Evolutionary conservation across 148 eudicot species (phyloP), one percentile per base, ranked within the genome.

Genomic region (Polygonum maritimum): DNA sequence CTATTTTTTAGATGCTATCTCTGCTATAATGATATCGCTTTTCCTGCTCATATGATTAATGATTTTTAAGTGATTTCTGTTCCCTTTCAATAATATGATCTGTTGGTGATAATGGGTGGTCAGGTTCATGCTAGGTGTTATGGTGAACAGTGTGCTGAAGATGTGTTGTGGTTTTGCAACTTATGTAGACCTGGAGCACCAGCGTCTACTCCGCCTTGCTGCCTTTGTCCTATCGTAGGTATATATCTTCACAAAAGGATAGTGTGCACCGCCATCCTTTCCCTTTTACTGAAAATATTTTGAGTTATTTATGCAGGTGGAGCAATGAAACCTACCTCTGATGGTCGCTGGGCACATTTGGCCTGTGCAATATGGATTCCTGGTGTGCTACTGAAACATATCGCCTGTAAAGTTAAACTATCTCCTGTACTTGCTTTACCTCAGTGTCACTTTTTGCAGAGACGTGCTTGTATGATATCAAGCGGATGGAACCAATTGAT

Each of bases 291-390:
- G 13, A 15, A 35, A 67, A 38, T 67, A 35, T 67, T 9, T 62
- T 26, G 1, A 54, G 55, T 21, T 69, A 77, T 71, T 73, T 19
- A 33, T 78, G 76, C 77, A 95, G 99, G 99, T 51, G 99, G 99
- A 79, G 99, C 97, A 45, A 90, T 95, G 98, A 95, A 95, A 85
- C 98, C 94, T 74, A 95, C 99, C 75, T 89, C 90, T 33, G 98
- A 95, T 86, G 99, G 98, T 69, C 89, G 87, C 73, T 95, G 99
- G 99, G 99, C 99, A 81, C 99, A 95, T 86, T 90, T 95, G 76
- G 91, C 99, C 77, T 95, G 99, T 87, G 99, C 98, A 77, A 95
- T 95, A 80, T 95, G 99, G 99, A 91, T 95, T 78, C 99, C 99
- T 83, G 99, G 99, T 92, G 78, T 79, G 82, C 75, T 62, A 60